phyloP scores from a whole-genome alignment of 2,329 filamentous ascomycete genomes.

The Blumeriella jaapii region DNA sequence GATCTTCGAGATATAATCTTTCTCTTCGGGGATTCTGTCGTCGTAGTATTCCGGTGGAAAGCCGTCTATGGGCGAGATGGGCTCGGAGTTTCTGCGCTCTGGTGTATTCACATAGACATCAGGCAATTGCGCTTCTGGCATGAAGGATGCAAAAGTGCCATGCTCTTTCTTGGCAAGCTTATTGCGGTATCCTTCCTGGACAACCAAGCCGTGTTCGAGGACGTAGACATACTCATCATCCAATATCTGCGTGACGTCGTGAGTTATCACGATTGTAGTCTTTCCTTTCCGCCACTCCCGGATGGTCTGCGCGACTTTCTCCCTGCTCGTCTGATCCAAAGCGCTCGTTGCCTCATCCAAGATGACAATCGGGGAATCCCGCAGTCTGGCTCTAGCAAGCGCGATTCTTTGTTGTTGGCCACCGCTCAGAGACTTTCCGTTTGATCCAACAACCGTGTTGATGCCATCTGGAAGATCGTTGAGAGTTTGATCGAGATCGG shows the following conservation, averaged over 20 bases:
- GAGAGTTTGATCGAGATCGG: slow-evolving; percentile 59
- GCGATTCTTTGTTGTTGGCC: slow-evolving; percentile 77
- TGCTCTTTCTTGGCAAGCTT: slow-evolving; percentile 37
- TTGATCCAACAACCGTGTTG: slow-evolving; percentile 57
- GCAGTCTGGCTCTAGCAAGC: slow-evolving; percentile 64
- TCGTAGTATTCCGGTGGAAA: slow-evolving; percentile 1
- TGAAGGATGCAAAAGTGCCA: slow-evolving; percentile 37
- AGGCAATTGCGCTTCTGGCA: slow-evolving; percentile 16
- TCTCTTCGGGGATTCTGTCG: slow-evolving; percentile 3
- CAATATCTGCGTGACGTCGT: slow-evolving; percentile 69
- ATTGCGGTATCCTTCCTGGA: slow-evolving; percentile 55
- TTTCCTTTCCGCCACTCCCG: slow-evolving; percentile 66
- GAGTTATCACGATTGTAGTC: slow-evolving; percentile 88
- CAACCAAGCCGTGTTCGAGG: slow-evolving; percentile 56
- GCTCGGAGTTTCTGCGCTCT: slow-evolving; percentile 9
- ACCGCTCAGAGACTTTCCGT: slow-evolving; percentile 65
- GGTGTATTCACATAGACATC: not conserved
- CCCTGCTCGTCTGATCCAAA: slow-evolving; percentile 61
- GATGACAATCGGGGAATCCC: slow-evolving; percentile 70
- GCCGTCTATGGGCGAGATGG: slow-evolving; percentile 6
- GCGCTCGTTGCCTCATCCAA: slow-evolving; percentile 85
- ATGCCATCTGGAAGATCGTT: slow-evolving; percentile 55
- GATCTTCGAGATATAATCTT: slow-evolving; percentile 10
- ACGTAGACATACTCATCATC: slow-evolving; percentile 69
- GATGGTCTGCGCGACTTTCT: slow-evolving; percentile 61